These are phyloP conservation scores for Trichoderma atrobrunneum DNA, from an alignment of 2,329 filamentous ascomycete species.

Conservation along the genomic window DNA sequence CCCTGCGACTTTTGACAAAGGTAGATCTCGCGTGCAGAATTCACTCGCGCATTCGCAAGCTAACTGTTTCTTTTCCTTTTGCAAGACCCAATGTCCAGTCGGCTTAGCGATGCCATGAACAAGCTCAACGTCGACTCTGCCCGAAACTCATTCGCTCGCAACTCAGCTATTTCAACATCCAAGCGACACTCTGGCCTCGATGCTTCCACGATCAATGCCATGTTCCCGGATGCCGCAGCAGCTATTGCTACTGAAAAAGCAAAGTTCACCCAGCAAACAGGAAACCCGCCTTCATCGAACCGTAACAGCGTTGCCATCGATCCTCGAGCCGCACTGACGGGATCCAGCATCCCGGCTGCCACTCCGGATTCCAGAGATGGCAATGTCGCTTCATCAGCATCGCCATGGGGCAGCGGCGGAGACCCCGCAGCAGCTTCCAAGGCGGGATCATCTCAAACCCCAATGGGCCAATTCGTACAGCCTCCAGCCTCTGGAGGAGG, in stretches of 20 bases:
- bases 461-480: slow-evolving; percentile 95
- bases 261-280: slow-evolving; percentile 93
- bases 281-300: slow-evolving; percentile 84
- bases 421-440: slow-evolving; percentile 59
- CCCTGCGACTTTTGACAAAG: slow-evolving; percentile 94
- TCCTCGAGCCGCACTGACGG: slow-evolving; percentile 69
- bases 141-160: slow-evolving; percentile 80
- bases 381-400: slow-evolving; percentile 42
- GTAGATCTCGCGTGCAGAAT: slow-evolving; percentile 45
- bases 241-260: slow-evolving; percentile 99
- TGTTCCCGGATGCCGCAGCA: slow-evolving; percentile 97
- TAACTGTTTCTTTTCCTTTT: slow-evolving; percentile 1
- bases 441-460: slow-evolving; percentile 71
- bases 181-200: slow-evolving; percentile 97
- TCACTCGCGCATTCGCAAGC: slow-evolving; percentile 20
- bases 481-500: slow-evolving; percentile 68
- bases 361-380: slow-evolving; percentile 38
- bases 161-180: slow-evolving; percentile 66
- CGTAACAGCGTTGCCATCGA: slow-evolving; percentile 84
- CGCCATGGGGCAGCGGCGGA: slow-evolving; percentile 70
- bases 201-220: slow-evolving; percentile 89
- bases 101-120: slow-evolving; percentile 93
- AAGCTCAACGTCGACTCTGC: slow-evolving; percentile 86
- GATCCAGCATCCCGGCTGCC: slow-evolving; percentile 68
- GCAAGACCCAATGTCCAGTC: slow-evolving; percentile 94